Evolutionary conservation across 176 grass and related monocot species (phyloP), one percentile per base, ranked within the genome.

Genomic region (Carex myosuroides): DNA sequence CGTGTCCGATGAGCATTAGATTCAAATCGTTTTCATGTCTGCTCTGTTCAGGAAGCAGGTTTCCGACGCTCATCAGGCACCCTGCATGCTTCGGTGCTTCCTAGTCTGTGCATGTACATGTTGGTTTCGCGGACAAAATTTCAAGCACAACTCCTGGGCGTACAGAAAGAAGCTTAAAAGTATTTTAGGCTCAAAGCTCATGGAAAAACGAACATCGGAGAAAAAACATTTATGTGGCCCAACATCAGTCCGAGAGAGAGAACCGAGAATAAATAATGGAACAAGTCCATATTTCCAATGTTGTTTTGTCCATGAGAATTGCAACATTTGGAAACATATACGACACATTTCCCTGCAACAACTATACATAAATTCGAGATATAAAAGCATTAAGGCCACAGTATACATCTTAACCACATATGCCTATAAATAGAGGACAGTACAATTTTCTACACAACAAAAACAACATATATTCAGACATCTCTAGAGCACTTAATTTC

Each of bases 361-460:
- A 48, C 8, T 39, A 20, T 30, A 26, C 0, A 72, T 72, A 44
- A 73, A 77, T 13, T 52, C 9, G 42, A 77, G 35, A 37, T 77
- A 53, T 13, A 30, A 77, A 13, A 9, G 13, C 52, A 50, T 37
- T 18, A 80, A 61, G 33, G 18, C 54, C 65, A 12, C 6, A 37
- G 13, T 12, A 64, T 64, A 64, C 62, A 30, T 30, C 10, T 64
- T 32, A 4, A 64, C 22, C 24, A 13, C 22, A 32, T 64, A 64
- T 72, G 59, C 26, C 26, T 26, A 26, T 20, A 46, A 44, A 70
- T 41, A 48, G 69, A 74, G 48, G 44, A 52, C 50, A 37, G 29
- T 68, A 37, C 64, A 60, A 3, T 41, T 80, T 80, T 61, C 53
- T 80, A 57, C 77, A 80, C 13, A 57, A 80, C 16, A 55, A 17